phyloP scores from a whole-genome alignment of 352 stramenopile genomes.

The Thalassiosira pacifica region DNA sequence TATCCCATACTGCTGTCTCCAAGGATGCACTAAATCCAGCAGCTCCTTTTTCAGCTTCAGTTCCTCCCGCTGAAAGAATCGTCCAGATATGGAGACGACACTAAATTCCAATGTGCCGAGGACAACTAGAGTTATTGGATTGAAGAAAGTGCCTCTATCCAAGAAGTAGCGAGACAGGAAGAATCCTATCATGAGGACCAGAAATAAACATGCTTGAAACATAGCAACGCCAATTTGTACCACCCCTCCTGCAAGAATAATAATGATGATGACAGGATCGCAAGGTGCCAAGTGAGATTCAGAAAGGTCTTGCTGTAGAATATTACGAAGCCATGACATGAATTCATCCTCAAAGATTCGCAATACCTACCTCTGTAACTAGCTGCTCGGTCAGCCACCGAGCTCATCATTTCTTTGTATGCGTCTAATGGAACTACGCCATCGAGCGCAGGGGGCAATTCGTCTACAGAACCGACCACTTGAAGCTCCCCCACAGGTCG shows the following conservation, averaged over 20 bases:
- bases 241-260: constrained; percentile 20
- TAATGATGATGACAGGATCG: neutral
- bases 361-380: constrained; percentile 37
- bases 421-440: constrained; percentile 30
- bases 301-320: neutral
- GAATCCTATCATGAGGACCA: constrained; percentile 35
- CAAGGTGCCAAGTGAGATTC: neutral
- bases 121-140: constrained; percentile 25
- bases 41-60: constrained; percentile 18
- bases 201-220: constrained; percentile 30
- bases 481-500: constrained; percentile 28
- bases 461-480: constrained; percentile 4
- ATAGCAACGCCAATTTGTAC: constrained; percentile 12
- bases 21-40: constrained; percentile 34
- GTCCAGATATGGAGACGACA: constrained; percentile 22
- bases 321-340: neutral
- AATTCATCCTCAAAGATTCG: neutral
- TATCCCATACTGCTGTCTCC: constrained; percentile 46
- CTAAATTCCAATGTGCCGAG: constrained; percentile 28
- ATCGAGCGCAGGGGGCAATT: constrained; percentile 32
- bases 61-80: constrained; percentile 34
- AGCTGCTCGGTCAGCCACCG: constrained; percentile 1
- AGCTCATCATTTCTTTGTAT: constrained; percentile 18
- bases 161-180: constrained; percentile 31
- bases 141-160: constrained; percentile 16